These are phyloP conservation scores for Candida suzukii DNA, from an alignment of 805 yeast genomes.

Conservation along the genomic window DNA sequence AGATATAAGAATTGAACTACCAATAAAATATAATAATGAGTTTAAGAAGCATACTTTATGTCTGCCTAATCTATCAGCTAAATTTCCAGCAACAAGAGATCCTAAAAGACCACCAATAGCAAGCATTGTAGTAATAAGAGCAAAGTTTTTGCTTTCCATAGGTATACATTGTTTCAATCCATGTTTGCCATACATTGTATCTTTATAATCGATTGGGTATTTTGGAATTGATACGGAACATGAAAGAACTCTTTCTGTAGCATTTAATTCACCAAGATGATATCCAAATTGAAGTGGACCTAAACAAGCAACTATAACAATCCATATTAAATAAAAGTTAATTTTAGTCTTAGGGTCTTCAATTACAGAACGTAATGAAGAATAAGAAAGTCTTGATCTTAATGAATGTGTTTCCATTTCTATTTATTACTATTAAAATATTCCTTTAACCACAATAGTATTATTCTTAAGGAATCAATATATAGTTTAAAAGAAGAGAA, in stretches of 20 bases:
- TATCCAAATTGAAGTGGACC: constrained; percentile 83
- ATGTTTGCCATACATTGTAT: constrained; percentile 33
- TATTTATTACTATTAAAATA: too few species aligned
- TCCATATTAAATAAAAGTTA: background rate
- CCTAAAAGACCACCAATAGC: constrained; percentile 74
- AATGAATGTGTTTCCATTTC: background rate
- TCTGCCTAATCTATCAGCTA: constrained; percentile 61
- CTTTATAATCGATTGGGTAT: constrained; percentile 18
- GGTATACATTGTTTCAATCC: constrained; percentile 40
- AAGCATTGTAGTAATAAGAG: constrained; percentile 62
- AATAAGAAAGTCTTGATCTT: background rate
- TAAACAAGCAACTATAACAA: constrained; percentile 48
- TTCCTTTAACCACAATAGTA: too few species aligned
- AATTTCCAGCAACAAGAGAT: constrained; percentile 51
- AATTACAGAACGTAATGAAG: background rate
- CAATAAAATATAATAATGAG: constrained; percentile 19
- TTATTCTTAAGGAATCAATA: too few species aligned
- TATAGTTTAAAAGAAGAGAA: too few species aligned
- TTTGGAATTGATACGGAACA: constrained; percentile 32
- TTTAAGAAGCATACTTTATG: constrained; percentile 28
- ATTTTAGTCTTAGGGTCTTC: background rate
- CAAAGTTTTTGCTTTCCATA: constrained; percentile 45
- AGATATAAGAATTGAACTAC: constrained; percentile 23
- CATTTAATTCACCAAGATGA: constrained; percentile 83
- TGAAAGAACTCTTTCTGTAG: constrained; percentile 57